Evolutionary conservation across 768 basidiomycete genomes (phyloP), one percentile per base, ranked within the genome.

Genomic region (Leccinum olivaceopallidum): DNA sequence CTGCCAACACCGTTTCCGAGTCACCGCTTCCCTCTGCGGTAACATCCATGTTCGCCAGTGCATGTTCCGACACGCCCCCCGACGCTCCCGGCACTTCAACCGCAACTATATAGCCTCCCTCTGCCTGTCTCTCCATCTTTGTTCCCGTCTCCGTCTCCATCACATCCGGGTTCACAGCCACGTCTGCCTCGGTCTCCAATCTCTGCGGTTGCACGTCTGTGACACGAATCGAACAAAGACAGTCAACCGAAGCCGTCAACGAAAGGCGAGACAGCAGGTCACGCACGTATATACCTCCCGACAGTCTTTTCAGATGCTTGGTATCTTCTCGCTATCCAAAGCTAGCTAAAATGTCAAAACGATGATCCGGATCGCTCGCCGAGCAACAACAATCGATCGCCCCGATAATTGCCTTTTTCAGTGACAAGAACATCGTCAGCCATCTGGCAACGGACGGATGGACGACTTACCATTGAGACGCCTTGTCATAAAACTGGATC

Each of bases 401-500:
- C 4, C 77, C 69, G 4, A 92, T 77, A 78, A 88, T 75, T 85
- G 81, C 90, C 90, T 92, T 16, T 42, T 42, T 42, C n/a, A 9
- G 42, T n/a, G 42, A 42, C 42, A 42, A 9, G 42, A 42, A 5
- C 42, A 39, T 39, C 16, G 5, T 51, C 18, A n/a, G 26, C 26
- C 26, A 47, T n/a, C 20, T 37, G 9, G 36, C 18, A 39, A 4
- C 34, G 52, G 51, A 28, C 48, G 8, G 5, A 20, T 1, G 67
- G 37, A 37, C 6, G 37, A 39, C 82, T 14, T 66, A 85, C 89
- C 92, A 89, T 62, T 88, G 82, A 63, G 80, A 76, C 1, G 75
- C 69, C 55, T 82, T 83, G 69, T 95, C 93, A 71, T 81, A 95
- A 75, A 94, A 96, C 52, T 84, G 86, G n/a, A 95, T 82, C 48